phyloP scores from a whole-genome alignment of 1,139 yeast species.

The Hemisphaericaspora xylanilytica region DNA sequence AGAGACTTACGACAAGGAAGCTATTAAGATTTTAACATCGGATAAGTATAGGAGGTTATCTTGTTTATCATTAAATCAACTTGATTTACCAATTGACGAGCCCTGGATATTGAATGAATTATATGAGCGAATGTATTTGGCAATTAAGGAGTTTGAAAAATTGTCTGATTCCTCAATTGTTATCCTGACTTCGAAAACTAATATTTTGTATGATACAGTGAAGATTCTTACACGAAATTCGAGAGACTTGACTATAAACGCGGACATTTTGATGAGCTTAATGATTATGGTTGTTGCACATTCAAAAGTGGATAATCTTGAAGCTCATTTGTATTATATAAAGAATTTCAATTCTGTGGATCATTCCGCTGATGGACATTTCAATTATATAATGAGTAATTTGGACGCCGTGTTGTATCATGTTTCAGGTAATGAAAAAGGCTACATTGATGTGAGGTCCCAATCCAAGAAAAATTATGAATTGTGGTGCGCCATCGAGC shows the following conservation, averaged over 20 bases:
- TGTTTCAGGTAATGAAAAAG: slow-evolving; percentile 35
- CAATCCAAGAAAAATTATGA: slow-evolving; percentile 48
- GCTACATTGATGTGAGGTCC: slow-evolving; percentile 36
- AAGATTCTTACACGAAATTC: slow-evolving; percentile 39
- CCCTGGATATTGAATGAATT: slow-evolving; percentile 42
- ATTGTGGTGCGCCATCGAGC: slow-evolving; percentile 56
- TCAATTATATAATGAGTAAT: slow-evolving; percentile 59
- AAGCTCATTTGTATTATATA: slow-evolving; percentile 64
- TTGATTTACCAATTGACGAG: slow-evolving; percentile 53
- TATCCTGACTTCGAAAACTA: slow-evolving; percentile 54
- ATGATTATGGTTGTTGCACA: slow-evolving; percentile 70
- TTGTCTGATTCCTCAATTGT: slow-evolving; percentile 45
- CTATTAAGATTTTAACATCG: slow-evolving; percentile 30
- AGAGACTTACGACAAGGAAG: slow-evolving; percentile 23
- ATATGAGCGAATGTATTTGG: slow-evolving; percentile 50
- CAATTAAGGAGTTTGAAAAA: slow-evolving; percentile 54
- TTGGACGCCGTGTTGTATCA: slow-evolving; percentile 79
- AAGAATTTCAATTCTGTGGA: slow-evolving; percentile 51
- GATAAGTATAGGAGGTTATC: slow-evolving; percentile 43
- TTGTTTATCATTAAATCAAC: slow-evolving; percentile 66
- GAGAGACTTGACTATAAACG: slow-evolving; percentile 52
- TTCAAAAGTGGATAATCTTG: slow-evolving; percentile 56
- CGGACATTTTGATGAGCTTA: slow-evolving; percentile 76
- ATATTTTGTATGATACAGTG: slow-evolving; percentile 53
- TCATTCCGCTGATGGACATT: slow-evolving; percentile 32